Base-by-base conservation (phyloP, 2,329 filamentous ascomycete species). In the Rosellinia necatrix region DNA sequence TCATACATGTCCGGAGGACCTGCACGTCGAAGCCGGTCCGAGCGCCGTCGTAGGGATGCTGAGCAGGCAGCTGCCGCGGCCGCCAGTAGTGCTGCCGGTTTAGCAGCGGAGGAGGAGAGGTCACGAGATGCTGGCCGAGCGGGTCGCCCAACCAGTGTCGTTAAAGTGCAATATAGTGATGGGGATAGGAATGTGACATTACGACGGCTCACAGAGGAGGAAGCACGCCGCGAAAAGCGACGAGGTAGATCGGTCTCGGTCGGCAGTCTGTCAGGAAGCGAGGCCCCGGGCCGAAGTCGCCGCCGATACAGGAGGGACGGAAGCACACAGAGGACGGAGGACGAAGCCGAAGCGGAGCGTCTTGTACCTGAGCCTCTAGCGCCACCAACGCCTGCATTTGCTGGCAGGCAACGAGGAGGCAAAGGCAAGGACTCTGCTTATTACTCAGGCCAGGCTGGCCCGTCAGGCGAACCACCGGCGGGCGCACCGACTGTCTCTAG, bases 381-480 rank as follows among this genome's bases (percentile, higher is more conserved):
- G 9, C 83, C 83, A 2, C 83, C 84, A 0, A 78, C 81, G 53
- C 81, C 84, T 8, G 75, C 81, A 5, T 85, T 83, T 65, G 81
- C 82, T 4, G 78, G 76, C 37, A 77, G 77, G 0, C 74, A 75
- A 56, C 76, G 77, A 64, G 74, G 71, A 9, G 70, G 71, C 2
- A 87, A 86, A 64, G 70, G 71, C 2, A 87, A 86, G 64, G 84
- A 87, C 65, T 84, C 82, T 40, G 81, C 82, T 7, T 86, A 87
- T 64, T 86, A 84, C 65, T 84, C 82, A 3, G 81, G 81, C 6
- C 72, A 74, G 56, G 72, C 77, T 2, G 74, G 76, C 2, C 75
- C 76, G 13, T 74, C 76, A n/a, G 76, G 74, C 1, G 60, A 62
- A 24, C 65, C 67, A 6, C 72, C 76, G 1, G 68, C 72, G 13